Conservation (phyloP, 2,329 filamentous ascomycete genomes). For the Lecanosticta acicola region DNA sequence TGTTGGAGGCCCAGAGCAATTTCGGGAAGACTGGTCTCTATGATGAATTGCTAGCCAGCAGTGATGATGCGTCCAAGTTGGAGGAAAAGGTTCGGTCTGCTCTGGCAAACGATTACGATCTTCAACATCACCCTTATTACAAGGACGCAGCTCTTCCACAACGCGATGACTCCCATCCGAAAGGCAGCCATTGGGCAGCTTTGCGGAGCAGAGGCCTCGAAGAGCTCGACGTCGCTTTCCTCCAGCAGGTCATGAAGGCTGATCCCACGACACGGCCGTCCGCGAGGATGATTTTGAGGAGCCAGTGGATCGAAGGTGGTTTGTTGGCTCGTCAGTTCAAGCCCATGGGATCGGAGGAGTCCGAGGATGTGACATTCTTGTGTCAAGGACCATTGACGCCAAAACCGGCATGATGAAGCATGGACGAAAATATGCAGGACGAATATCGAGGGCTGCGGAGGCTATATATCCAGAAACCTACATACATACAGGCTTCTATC, state of each 20-base stretch:
- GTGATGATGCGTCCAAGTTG: constrained; percentile 14
- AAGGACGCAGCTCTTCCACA: constrained; percentile 18
- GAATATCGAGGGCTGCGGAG: too few relatives aligned
- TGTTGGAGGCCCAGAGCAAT: constrained; percentile 25
- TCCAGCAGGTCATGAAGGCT: constrained; percentile 22
- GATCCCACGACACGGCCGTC: constrained; percentile 25
- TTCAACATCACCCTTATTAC: constrained; percentile 22
- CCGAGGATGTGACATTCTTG: too few relatives aligned
- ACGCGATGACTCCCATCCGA: constrained; percentile 10
- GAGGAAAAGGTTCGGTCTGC: constrained; percentile 19
- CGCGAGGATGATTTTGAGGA: constrained; percentile 20
- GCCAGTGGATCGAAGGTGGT: constrained; percentile 12
- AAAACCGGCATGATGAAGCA: too few relatives aligned
- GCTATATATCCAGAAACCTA: too few relatives aligned
- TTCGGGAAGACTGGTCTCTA: constrained; percentile 26
- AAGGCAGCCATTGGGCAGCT: constrained; percentile 23
- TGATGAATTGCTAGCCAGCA: constrained; percentile 18
- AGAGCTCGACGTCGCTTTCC: constrained; percentile 23
- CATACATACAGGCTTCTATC: too few relatives aligned
- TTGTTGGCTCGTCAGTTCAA: neutral
- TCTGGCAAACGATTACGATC: constrained; percentile 26
- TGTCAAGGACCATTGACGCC: too few relatives aligned
- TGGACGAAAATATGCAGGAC: too few relatives aligned
- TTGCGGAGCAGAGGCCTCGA: constrained; percentile 19
- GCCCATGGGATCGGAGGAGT: neutral